Evolutionary conservation across 345 rosid genomes (phyloP).

Genomic region (Syzygium jambos): DNA sequence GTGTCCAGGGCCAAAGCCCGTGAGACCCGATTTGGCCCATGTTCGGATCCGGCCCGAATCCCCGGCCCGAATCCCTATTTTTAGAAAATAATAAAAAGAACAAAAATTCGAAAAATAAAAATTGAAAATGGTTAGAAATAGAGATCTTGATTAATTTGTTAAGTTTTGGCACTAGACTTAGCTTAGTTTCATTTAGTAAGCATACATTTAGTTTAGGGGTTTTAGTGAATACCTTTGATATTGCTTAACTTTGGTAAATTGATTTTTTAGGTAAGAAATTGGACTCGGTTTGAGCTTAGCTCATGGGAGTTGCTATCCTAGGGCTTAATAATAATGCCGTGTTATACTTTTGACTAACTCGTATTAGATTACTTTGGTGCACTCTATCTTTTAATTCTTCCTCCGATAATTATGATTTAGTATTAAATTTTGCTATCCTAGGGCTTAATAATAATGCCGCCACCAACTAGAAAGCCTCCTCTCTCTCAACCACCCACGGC

Average conservation of each 20-base stretch:
- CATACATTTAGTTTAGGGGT: neutral
- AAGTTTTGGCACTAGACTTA: neutral
- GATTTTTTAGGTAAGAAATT: too few relatives aligned
- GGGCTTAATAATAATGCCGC: too few relatives aligned
- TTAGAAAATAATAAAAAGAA: too few relatives aligned
- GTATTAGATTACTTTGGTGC: too few relatives aligned
- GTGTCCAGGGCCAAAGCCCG: neutral
- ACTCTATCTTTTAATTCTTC: too few relatives aligned
- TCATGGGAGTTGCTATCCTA: too few relatives aligned
- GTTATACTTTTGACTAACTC: too few relatives aligned
- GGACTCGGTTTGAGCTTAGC: too few relatives aligned
- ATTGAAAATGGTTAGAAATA: neutral
- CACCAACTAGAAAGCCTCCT: neutral
- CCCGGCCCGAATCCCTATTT: neutral
- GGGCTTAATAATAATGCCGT: too few relatives aligned
- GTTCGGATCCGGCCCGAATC: neutral
- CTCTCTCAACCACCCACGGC: fast-evolving
- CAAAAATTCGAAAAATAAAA: neutral
- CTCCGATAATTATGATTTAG: too few relatives aligned
- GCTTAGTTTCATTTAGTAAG: neutral
- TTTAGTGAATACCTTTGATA: neutral
- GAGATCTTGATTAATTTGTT: neutral
- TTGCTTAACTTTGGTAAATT: too few relatives aligned
- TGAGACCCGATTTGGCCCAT: neutral
- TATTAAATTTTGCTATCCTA: too few relatives aligned